Evolutionary conservation across 164 flowering plant species (phyloP).

Genomic region (Warburgia ugandensis): DNA sequence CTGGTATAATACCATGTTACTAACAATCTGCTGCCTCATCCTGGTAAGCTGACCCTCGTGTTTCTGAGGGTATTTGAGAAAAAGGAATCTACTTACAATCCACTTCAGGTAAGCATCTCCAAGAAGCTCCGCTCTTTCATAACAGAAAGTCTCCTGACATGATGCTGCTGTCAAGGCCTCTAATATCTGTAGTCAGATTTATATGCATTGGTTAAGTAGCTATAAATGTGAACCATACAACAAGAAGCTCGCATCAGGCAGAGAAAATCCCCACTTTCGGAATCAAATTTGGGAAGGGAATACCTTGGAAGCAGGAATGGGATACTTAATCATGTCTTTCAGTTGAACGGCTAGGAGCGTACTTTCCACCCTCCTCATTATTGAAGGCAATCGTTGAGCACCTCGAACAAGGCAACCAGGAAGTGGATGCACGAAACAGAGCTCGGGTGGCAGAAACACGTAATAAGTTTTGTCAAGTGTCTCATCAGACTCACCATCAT

Average conservation of each 20-base stretch:
- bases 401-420: slow-evolving; percentile 92
- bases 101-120: slow-evolving; percentile 99
- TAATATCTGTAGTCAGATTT: slow-evolving; percentile 89
- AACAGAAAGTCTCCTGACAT: slow-evolving; percentile 98
- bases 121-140: slow-evolving; percentile 96
- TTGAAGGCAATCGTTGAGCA: slow-evolving; percentile 91
- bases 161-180: slow-evolving; percentile 99
- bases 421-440: slow-evolving; percentile 92
- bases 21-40: slow-evolving; percentile 98
- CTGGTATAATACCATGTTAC: slow-evolving; percentile 88
- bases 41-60: slow-evolving; percentile 99
- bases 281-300: background rate
- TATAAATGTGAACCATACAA: no score
- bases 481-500: slow-evolving; percentile 71
- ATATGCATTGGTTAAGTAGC: no score
- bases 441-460: slow-evolving; percentile 94
- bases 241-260: no score
- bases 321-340: slow-evolving; percentile 59
- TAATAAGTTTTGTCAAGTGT: slow-evolving; percentile 80
- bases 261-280: no score
- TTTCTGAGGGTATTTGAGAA: slow-evolving; percentile 91
- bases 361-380: slow-evolving; percentile 97
- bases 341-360: slow-evolving; percentile 92
- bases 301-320: slow-evolving; percentile 82
- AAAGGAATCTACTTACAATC: slow-evolving; percentile 94